Evolutionary conservation across 495 filamentous ascomycete genomes (phyloP).

Genomic region (Hypoxylon fragiforme): DNA sequence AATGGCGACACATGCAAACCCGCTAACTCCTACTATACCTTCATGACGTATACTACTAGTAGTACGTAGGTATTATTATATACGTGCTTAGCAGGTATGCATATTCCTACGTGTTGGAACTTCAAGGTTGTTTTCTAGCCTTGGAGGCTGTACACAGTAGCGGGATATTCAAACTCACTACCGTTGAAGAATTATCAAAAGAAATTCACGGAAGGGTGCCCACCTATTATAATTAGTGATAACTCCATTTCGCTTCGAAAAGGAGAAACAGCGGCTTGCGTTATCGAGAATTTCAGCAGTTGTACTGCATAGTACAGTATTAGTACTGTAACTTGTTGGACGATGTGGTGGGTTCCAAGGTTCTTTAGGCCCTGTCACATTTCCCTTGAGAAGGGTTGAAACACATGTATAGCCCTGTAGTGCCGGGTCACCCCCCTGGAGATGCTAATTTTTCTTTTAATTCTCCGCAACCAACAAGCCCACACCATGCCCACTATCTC

Average conservation of each 20-base stretch:
- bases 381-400: constrained; percentile 26
- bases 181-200: constrained; percentile 2
- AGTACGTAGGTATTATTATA: not conserved
- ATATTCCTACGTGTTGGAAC: constrained; percentile 17
- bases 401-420: constrained; percentile 22
- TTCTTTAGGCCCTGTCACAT: constrained; percentile 10
- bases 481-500: too few relatives aligned
- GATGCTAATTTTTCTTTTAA: not conserved
- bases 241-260: too few relatives aligned
- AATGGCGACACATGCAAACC: constrained; percentile 18
- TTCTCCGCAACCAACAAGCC: not conserved
- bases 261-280: too few relatives aligned
- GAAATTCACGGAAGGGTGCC: not conserved
- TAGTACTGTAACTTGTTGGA: too few relatives aligned
- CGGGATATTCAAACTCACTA: too few relatives aligned
- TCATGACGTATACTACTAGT: not conserved
- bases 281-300: constrained; percentile 16
- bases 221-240: too few relatives aligned
- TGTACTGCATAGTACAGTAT: too few relatives aligned
- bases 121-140: too few relatives aligned
- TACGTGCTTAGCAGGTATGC: not conserved
- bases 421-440: constrained; percentile 2
- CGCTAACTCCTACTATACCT: constrained; percentile 8
- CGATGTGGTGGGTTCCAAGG: constrained; percentile 19
- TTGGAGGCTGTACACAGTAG: not conserved